phyloP scores from a whole-genome alignment of 257 asterid genomes.

The Solanum etuberosum region DNA sequence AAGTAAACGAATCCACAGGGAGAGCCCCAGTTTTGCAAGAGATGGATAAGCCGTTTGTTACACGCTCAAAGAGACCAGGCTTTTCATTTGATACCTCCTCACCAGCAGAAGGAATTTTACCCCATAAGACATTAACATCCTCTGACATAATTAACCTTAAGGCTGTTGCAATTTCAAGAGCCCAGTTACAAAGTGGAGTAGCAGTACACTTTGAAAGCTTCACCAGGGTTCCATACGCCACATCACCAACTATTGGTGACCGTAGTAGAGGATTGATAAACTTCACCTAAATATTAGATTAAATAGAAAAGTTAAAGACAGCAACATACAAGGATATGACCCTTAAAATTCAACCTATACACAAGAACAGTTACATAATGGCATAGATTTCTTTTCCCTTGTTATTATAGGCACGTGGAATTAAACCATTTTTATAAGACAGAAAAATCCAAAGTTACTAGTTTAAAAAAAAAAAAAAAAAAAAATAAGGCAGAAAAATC shows the following conservation, averaged over 20 bases:
- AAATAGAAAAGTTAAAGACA: not conserved
- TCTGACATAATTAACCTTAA: slow-evolving; percentile 58
- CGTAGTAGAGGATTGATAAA: slow-evolving; percentile 61
- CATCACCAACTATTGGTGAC: slow-evolving; percentile 79
- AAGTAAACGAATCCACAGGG: slow-evolving; percentile 90
- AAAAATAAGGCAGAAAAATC: not conserved
- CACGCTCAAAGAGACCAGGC: slow-evolving; percentile 74
- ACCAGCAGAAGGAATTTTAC: slow-evolving; percentile 50
- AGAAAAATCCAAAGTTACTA: not conserved
- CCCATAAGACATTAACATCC: slow-evolving; percentile 52
- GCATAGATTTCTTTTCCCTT: not conserved
- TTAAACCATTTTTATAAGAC: not conserved
- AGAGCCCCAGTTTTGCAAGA: slow-evolving; percentile 94
- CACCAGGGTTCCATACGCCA: slow-evolving; percentile 79
- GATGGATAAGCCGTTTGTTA: slow-evolving; percentile 62
- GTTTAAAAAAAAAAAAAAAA: no score
- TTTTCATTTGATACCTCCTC: slow-evolving; percentile 48
- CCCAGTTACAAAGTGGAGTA: slow-evolving; percentile 90
- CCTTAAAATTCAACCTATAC: not conserved
- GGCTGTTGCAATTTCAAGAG: slow-evolving; percentile 92
- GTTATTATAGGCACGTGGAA: not conserved
- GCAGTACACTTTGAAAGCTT: slow-evolving; percentile 79
- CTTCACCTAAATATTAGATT: slow-evolving; percentile 41
- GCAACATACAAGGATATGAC: not conserved
- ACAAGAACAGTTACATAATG: not conserved